These are phyloP conservation scores for Lagerstroemia speciosa DNA, from an alignment of 345 rosid species.

Conservation along the genomic window DNA sequence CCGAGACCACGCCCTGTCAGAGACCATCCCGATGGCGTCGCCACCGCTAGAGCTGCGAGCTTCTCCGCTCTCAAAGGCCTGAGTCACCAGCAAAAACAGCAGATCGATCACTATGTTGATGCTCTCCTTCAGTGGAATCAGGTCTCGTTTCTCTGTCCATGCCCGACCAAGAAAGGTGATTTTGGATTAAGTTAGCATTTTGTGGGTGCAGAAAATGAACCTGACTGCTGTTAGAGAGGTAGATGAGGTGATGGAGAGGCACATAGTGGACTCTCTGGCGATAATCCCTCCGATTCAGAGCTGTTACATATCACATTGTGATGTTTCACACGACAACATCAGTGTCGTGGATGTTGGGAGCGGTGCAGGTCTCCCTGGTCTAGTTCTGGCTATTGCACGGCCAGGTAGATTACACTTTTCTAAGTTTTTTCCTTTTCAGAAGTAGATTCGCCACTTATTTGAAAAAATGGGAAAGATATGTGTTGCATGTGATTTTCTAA, in stretches of 20 bases:
- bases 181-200: not conserved
- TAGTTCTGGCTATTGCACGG: slow-evolving; percentile 72
- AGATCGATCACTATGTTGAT: slow-evolving; percentile 58
- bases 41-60: slow-evolving; percentile 11
- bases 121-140: slow-evolving; percentile 80
- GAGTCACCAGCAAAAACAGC: slow-evolving; percentile 40
- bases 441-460: not conserved
- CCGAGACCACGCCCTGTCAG: slow-evolving; percentile 11
- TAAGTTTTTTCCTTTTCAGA: too few relatives aligned
- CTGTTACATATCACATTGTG: slow-evolving; percentile 33
- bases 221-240: slow-evolving; percentile 70
- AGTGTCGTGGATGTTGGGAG: slow-evolving; percentile 76
- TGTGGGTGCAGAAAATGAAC: slow-evolving; percentile 55
- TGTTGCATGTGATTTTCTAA: not conserved
- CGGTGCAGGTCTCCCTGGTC: slow-evolving; percentile 87
- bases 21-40: slow-evolving; percentile 7
- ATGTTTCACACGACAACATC: slow-evolving; percentile 24
- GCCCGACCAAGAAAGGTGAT: not conserved
- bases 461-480: not conserved
- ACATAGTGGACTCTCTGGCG: slow-evolving; percentile 80
- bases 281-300: slow-evolving; percentile 49
- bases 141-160: slow-evolving; percentile 22
- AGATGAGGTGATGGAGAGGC: slow-evolving; percentile 69
- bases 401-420: slow-evolving; percentile 32
- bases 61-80: slow-evolving; percentile 40